These are phyloP conservation scores for Claviceps pazoutovae DNA, from an alignment of 2,329 filamentous ascomycete genomes.

Conservation along the genomic window DNA sequence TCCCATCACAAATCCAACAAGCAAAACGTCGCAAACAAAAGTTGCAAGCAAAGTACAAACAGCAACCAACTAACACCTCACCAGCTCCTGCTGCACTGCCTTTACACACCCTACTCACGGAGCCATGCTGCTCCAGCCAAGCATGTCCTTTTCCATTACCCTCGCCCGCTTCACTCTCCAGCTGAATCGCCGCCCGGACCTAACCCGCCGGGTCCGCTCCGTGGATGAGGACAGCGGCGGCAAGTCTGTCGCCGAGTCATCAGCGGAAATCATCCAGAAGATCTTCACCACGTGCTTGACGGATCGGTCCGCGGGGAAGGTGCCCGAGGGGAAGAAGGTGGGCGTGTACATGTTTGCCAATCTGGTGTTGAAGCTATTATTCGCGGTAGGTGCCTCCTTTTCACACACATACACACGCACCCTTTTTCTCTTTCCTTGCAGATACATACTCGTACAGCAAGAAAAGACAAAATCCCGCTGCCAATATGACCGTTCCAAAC, in stretches of 20 bases:
- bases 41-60: neutral
- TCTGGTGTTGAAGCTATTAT: conserved; percentile 74
- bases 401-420: neutral
- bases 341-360: conserved; percentile 91
- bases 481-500: neutral
- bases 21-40: too few species aligned
- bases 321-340: conserved; percentile 69
- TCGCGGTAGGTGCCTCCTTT: conserved; percentile 44
- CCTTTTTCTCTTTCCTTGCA: neutral
- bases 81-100: conserved; percentile 68
- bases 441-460: neutral
- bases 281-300: conserved; percentile 84
- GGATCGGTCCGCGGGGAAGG: conserved; percentile 55
- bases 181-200: conserved; percentile 65
- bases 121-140: conserved; percentile 67
- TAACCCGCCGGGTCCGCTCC: conserved; percentile 52
- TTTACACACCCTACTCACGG: conserved; percentile 69
- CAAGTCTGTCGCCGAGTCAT: conserved; percentile 70
- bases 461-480: neutral
- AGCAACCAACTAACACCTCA: neutral
- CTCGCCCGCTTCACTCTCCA: conserved; percentile 74
- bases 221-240: conserved; percentile 50
- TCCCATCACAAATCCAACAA: too few species aligned
- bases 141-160: conserved; percentile 67
- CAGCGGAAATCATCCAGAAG: conserved; percentile 78